phyloP scores from a whole-genome alignment of 768 basidiomycete genomes.

The Calvatia gigantea region DNA sequence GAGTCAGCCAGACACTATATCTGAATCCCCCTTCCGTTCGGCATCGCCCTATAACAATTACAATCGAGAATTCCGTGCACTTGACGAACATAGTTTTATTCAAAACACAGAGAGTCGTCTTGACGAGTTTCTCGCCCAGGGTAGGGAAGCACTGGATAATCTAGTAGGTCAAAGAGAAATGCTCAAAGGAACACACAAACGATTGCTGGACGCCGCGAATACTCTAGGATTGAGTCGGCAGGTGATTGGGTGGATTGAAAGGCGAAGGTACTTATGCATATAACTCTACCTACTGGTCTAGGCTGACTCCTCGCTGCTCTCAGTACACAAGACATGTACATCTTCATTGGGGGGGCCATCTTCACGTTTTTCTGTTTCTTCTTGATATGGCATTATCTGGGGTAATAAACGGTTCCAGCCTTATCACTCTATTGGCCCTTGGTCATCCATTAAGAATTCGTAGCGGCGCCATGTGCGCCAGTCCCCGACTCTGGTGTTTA shows the following conservation, averaged over 20 bases:
- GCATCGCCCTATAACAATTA: constrained; percentile 51
- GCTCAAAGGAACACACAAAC: constrained; percentile 90
- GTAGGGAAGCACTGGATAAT: constrained; percentile 87
- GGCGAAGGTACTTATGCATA: constrained; percentile 65
- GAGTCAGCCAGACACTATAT: constrained; percentile 46
- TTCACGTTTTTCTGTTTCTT: constrained; percentile 94
- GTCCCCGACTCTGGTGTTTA: no score
- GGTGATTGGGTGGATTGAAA: constrained; percentile 97
- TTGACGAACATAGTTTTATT: constrained; percentile 88
- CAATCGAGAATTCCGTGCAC: constrained; percentile 70
- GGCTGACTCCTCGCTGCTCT: constrained; percentile 6
- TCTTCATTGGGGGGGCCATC: constrained; percentile 81
- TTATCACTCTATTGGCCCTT: not conserved
- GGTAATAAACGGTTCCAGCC: constrained; percentile 27
- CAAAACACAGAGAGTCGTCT: constrained; percentile 77
- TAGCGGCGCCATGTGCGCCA: no score
- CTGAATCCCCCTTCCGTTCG: constrained; percentile 84
- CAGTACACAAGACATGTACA: constrained; percentile 94
- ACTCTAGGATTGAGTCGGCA: constrained; percentile 90
- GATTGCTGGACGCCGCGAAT: constrained; percentile 87
- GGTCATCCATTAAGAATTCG: no score
- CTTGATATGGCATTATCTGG: constrained; percentile 89
- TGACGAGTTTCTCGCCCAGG: constrained; percentile 91
- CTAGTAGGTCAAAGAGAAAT: constrained; percentile 90
- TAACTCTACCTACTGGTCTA: not conserved